phyloP scores from a whole-genome alignment of 2,329 filamentous ascomycete genomes.

The Orbilia oligospora region DNA sequence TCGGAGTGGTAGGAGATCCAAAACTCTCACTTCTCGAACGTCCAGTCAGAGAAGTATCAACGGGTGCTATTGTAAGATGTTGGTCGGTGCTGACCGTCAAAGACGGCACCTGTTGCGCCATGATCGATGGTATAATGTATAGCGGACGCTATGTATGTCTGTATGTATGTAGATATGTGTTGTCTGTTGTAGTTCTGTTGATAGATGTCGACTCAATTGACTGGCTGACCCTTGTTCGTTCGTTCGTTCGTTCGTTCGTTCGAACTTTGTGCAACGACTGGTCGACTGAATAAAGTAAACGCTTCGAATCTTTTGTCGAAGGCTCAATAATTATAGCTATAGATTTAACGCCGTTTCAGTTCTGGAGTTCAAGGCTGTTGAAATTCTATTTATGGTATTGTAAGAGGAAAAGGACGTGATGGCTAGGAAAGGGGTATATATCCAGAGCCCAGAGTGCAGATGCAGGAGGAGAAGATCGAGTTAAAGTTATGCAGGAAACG shows the following conservation, averaged over 20 bases:
- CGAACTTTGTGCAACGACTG: background rate
- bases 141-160: too few relatives aligned
- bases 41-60: conserved; percentile 27
- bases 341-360: conserved; percentile 4
- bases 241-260: too few relatives aligned
- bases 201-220: conserved; percentile 19
- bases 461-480: conserved; percentile 6
- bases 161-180: too few relatives aligned
- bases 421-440: conserved; percentile 46
- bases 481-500: conserved; percentile 20
- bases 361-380: conserved; percentile 9
- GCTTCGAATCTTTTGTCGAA: background rate
- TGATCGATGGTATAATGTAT: too few relatives aligned
- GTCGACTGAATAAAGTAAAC: background rate
- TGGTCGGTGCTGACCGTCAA: conserved; percentile 59
- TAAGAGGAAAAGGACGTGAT: background rate
- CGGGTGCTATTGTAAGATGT: conserved; percentile 52
- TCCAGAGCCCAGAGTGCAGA: conserved; percentile 19
- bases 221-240: conserved; percentile 20
- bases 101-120: conserved; percentile 55
- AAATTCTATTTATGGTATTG: conserved; percentile 17
- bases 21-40: conserved; percentile 59
- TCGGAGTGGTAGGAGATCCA: conserved; percentile 56
- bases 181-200: conserved; percentile 20
- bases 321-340: conserved; percentile 10